These are phyloP conservation scores for Scheffersomyces quercinus DNA, from an alignment of 1,139 yeast species.

Conservation along the genomic window DNA sequence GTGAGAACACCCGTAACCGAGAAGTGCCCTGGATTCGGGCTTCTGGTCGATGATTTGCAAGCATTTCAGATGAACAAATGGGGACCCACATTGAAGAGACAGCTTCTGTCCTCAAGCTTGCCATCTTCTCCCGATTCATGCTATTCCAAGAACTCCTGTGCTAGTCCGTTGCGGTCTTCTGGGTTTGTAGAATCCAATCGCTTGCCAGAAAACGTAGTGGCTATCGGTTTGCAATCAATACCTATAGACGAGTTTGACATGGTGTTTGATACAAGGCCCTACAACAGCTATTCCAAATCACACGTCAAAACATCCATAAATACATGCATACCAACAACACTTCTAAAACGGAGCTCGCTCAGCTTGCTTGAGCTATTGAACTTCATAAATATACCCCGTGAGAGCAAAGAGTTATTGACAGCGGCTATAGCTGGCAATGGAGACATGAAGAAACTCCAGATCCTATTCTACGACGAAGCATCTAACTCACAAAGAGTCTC, in stretches of 20 bases:
- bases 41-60: no score
- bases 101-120: no score
- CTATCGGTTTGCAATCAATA: no score
- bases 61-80: no score
- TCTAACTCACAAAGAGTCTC: conserved; percentile 30
- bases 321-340: conserved; percentile 43
- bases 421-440: conserved; percentile 5
- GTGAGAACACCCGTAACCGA: no score
- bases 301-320: conserved; percentile 33
- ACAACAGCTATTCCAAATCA: conserved; percentile 30
- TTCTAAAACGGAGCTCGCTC: conserved; percentile 37
- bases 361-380: conserved; percentile 31
- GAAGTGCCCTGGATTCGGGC: no score
- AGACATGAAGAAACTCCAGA: conserved; percentile 14
- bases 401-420: conserved; percentile 18
- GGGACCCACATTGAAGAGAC: no score
- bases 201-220: no score
- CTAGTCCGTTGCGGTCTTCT: no score
- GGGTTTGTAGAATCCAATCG: no score
- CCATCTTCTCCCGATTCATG: no score
- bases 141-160: no score
- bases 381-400: conserved; percentile 25
- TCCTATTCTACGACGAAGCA: conserved; percentile 55
- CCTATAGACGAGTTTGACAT: conserved; percentile 13
- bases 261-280: conserved; percentile 41